A percentile compares a stretch with the other conserved stretches of the same genome.
Conservation (phyloP, 139 green algal species). For the Haematococcus sp. region DNA sequence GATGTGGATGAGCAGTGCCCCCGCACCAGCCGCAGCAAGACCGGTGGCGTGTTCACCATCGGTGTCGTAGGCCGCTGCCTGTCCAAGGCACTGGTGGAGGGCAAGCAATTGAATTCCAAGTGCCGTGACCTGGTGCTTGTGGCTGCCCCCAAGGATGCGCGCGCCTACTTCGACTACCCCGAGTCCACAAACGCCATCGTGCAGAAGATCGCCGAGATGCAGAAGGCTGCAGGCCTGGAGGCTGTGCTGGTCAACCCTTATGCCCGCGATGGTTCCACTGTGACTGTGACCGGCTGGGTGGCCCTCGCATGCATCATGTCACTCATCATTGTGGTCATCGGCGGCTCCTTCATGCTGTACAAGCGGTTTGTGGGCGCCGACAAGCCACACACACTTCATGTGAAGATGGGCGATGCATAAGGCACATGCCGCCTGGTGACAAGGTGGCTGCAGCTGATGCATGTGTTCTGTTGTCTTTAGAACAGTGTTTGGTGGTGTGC, state of each 20-base stretch:
- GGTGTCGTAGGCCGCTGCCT: slow-evolving; percentile 80
- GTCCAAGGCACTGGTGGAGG: slow-evolving; percentile 57
- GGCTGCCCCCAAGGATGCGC: slow-evolving; percentile 66
- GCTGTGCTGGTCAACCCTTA: slow-evolving; percentile 51
- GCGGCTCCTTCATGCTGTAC: slow-evolving; percentile 43
- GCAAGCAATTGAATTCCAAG: slow-evolving; percentile 31
- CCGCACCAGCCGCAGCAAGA: slow-evolving; percentile 28
- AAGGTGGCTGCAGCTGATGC: no score
- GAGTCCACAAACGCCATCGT: slow-evolving; percentile 43
- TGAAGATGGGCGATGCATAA: slow-evolving; percentile 60
- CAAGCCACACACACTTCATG: slow-evolving; percentile 55
- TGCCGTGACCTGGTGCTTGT: slow-evolving; percentile 63
- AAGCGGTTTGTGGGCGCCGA: slow-evolving; percentile 36
- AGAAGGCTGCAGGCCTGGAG: slow-evolving; percentile 44
- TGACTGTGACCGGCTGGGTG: slow-evolving; percentile 78
- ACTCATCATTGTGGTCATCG: slow-evolving; percentile 51
- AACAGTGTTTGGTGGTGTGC: no score
- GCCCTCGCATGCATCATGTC: slow-evolving; percentile 60
- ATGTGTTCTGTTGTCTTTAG: no score
- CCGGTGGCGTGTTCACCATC: slow-evolving; percentile 57
- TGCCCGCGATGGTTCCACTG: slow-evolving; percentile 35
- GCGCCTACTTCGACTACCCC: slow-evolving; percentile 41
- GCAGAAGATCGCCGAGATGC: slow-evolving; percentile 46
- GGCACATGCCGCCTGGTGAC: no score
- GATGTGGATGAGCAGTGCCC: slow-evolving; percentile 62